Evolutionary conservation across 495 filamentous ascomycete species (phyloP), one percentile per base, ranked within the genome.

Genomic region (Talaromyces ruber): DNA sequence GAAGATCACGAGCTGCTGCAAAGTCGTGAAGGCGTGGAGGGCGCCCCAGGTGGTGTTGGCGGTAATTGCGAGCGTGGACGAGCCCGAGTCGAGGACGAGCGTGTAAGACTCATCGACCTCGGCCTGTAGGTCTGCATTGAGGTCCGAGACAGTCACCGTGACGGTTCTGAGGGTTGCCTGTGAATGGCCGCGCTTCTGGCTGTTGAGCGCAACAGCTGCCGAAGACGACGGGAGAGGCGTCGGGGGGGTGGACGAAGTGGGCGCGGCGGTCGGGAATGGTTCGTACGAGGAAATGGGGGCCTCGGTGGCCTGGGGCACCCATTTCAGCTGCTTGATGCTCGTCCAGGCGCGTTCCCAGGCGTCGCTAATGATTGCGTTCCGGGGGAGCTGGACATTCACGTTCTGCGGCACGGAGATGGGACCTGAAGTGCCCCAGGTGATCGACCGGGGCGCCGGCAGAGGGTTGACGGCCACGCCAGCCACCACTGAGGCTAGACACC

Each of bases 71-170:
- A 83, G 71, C 30, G 57, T 69, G 55, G 63, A 65, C 1, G 74
- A 71, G 21, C 61, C 64, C 11, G 70, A 65, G 7, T 62, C 45
- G 37, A 83, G 74, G 18, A 77, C 72, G 21, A 86, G 64, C n/a
- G 78, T 81, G 66, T 85, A 86, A 0, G 81, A 82, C 66, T 86
- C 83, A 65, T 85, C 79, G 21, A 84, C 81, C 0, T 78, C 81
- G 64, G 82, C 78, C 57, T 81, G 77, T 14, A 83, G 69, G 57
- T 77, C 73, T 0, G 76, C 80, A 24, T 74, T 52, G 16, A 58
- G 62, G 57, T 83, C 71, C 3, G 68, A 60, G 11, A 84, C 67
- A n/a, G 71, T 62, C 9, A 84, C 71, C 16, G 76, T 74, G 12
- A 79, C 68, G 26, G 60, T 68, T 11, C 72, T 69, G 11, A 72